Conservation (phyloP, 2,329 filamentous ascomycete genomes). For the Pseudogymnoascus sp. region DNA sequence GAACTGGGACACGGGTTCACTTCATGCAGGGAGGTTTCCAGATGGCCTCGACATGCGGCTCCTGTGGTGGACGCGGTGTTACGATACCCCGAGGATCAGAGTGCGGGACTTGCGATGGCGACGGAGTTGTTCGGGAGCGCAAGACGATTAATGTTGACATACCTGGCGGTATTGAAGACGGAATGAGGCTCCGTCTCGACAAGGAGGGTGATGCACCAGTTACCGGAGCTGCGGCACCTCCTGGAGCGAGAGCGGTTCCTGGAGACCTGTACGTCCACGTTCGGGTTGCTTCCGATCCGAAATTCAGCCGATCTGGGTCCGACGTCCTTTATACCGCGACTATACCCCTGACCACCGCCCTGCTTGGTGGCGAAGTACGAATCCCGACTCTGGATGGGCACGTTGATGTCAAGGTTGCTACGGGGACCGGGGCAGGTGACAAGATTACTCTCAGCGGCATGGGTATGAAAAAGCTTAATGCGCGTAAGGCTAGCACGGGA, state of each 20-base stretch:
- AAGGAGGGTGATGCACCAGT: slow-evolving; percentile 81
- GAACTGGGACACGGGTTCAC: slow-evolving; percentile 78
- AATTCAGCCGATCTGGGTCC: slow-evolving; percentile 79
- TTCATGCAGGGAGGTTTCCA: slow-evolving; percentile 91
- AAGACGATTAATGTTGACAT: slow-evolving; percentile 86
- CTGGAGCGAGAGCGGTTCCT: slow-evolving; percentile 55
- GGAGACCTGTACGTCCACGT: slow-evolving; percentile 92
- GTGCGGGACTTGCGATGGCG: slow-evolving; percentile 70
- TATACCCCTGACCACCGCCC: slow-evolving; percentile 84
- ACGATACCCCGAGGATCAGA: slow-evolving; percentile 70
- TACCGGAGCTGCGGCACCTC: slow-evolving; percentile 59
- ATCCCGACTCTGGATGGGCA: slow-evolving; percentile 86
- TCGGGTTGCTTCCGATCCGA: slow-evolving; percentile 77
- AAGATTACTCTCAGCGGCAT: slow-evolving; percentile 79
- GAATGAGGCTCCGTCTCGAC: slow-evolving; percentile 79
- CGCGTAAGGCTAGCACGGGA: slow-evolving; percentile 58
- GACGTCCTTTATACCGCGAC: slow-evolving; percentile 89
- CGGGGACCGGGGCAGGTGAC: slow-evolving; percentile 87
- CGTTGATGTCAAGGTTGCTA: slow-evolving; percentile 82
- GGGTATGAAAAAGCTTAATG: slow-evolving; percentile 83
- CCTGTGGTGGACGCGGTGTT: slow-evolving; percentile 71
- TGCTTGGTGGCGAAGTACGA: slow-evolving; percentile 81
- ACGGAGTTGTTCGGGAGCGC: slow-evolving; percentile 74
- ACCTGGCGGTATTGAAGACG: slow-evolving; percentile 90
- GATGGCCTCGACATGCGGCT: slow-evolving; percentile 80